Evolutionary conservation across 176 grass and related monocot species (phyloP).

Genomic region (Bonia amplexicaulis): DNA sequence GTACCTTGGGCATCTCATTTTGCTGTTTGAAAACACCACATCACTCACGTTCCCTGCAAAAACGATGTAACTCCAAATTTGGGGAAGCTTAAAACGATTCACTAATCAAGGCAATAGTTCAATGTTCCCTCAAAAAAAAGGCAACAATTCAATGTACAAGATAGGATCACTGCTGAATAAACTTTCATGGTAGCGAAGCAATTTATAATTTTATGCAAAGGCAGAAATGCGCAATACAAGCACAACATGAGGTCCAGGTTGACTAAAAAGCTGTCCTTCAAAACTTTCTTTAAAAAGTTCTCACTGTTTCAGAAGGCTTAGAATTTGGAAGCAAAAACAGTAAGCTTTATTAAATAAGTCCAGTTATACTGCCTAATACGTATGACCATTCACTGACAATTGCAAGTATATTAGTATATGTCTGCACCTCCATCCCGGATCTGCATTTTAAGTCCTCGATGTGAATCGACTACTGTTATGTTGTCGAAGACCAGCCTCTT

Average conservation of each 20-base stretch:
- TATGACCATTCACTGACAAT: neutral
- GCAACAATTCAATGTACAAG: neutral
- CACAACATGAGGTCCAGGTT: neutral
- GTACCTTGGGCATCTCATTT: slow-evolving; percentile 81
- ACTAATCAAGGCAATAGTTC: neutral
- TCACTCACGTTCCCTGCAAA: slow-evolving; percentile 64
- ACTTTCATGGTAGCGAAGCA: neutral
- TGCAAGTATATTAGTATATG: neutral
- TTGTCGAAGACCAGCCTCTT: slow-evolving; percentile 49
- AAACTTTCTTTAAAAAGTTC: neutral
- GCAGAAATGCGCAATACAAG: neutral
- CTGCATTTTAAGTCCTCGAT: slow-evolving; percentile 81
- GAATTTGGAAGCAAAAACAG: neutral
- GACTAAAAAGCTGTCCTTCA: neutral
- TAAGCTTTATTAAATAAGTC: neutral
- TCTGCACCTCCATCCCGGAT: slow-evolving; percentile 88
- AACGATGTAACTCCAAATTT: neutral
- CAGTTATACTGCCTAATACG: neutral
- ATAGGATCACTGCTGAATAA: neutral
- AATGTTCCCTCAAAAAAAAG: neutral
- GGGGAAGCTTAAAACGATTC: neutral
- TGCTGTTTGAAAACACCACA: slow-evolving; percentile 85
- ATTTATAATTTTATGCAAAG: neutral
- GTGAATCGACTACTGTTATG: slow-evolving; percentile 77
- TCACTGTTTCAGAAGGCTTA: neutral